Percentiles rank a stretch among this genome's conserved stretches.
Evolutionary conservation across 1,139 yeast species (phyloP).

Genomic region (Yamadazyma taylorii): DNA sequence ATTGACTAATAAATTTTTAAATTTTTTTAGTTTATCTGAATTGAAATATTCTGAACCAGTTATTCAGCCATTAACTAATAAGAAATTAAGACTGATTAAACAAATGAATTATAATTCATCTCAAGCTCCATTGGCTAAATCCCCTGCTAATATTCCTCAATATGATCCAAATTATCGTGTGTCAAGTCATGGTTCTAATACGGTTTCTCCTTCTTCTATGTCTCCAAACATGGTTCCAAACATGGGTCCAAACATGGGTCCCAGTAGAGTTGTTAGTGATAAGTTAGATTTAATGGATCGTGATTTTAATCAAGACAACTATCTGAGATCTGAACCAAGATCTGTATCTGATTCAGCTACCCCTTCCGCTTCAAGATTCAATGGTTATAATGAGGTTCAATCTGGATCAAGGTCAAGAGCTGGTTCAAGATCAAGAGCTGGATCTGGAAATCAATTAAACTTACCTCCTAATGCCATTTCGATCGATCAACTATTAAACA

Average conservation of each 20-base stretch:
- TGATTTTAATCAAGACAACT: background rate
- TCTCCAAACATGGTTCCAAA: background rate
- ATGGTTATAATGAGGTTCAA: background rate
- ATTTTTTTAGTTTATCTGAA: slow-evolving; percentile 7
- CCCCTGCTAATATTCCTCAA: background rate
- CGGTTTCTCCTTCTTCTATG: background rate
- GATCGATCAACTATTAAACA: slow-evolving; percentile 8
- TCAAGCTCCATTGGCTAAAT: background rate
- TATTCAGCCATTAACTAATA: background rate
- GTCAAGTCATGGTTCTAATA: background rate
- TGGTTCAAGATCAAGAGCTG: slow-evolving; percentile 5
- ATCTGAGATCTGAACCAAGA: background rate
- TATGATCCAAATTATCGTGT: background rate
- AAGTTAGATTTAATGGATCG: background rate
- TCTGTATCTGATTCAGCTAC: background rate
- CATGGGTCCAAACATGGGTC: background rate
- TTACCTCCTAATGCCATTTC: slow-evolving; percentile 12
- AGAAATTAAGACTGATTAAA: background rate
- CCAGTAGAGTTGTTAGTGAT: background rate
- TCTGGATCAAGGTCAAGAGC: no score
- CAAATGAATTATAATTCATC: background rate
- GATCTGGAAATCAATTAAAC: slow-evolving; percentile 6
- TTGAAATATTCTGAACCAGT: background rate
- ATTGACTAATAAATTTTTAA: slow-evolving; percentile 14
- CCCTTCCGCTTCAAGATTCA: background rate